A percentile compares a stretch with the other conserved stretches of the same genome.
Evolutionary conservation across 208 protist genomes (phyloP).

Genomic region (Trypanosoma lewisi): DNA sequence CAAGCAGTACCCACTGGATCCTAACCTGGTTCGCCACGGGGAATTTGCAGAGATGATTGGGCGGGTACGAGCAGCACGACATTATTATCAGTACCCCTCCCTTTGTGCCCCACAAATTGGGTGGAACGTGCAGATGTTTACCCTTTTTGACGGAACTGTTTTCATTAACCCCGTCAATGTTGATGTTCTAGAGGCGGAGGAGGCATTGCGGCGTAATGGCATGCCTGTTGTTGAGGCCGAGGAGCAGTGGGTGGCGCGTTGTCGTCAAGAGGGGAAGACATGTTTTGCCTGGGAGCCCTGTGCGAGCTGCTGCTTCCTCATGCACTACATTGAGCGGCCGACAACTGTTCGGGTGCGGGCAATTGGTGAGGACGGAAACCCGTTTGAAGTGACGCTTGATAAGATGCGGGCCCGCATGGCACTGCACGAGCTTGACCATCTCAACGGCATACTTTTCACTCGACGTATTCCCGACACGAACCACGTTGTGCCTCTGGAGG

Average conservation of each 20-base stretch:
- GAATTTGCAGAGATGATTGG: slow-evolving; percentile 69
- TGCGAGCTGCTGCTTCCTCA: slow-evolving; percentile 83
- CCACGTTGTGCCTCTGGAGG: slow-evolving; percentile 86
- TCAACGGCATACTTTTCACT: slow-evolving; percentile 82
- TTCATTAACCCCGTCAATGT: slow-evolving; percentile 87
- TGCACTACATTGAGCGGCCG: slow-evolving; percentile 91
- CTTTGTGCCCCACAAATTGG: slow-evolving; percentile 85
- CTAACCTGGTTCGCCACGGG: slow-evolving; percentile 29
- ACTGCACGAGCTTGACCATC: slow-evolving; percentile 84
- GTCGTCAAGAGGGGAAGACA: slow-evolving; percentile 49
- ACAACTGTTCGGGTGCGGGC: slow-evolving; percentile 53
- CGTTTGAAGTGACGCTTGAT: slow-evolving; percentile 44
- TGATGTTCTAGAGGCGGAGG: slow-evolving; percentile 42
- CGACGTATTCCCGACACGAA: slow-evolving; percentile 81
- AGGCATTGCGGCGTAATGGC: slow-evolving; percentile 17
- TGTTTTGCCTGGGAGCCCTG: slow-evolving; percentile 89
- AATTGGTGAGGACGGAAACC: slow-evolving; percentile 39
- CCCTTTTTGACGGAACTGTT: slow-evolving; percentile 77
- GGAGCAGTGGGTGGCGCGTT: slow-evolving; percentile 45
- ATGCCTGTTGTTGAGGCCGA: slow-evolving; percentile 40
- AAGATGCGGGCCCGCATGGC: slow-evolving; percentile 81
- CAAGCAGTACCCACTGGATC: slow-evolving; percentile 53
- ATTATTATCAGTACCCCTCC: slow-evolving; percentile 88
- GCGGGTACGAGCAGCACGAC: slow-evolving; percentile 54
- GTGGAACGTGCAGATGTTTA: slow-evolving; percentile 90